phyloP scores from a whole-genome alignment of 495 filamentous ascomycete genomes.

The Hypoxylon rickii region DNA sequence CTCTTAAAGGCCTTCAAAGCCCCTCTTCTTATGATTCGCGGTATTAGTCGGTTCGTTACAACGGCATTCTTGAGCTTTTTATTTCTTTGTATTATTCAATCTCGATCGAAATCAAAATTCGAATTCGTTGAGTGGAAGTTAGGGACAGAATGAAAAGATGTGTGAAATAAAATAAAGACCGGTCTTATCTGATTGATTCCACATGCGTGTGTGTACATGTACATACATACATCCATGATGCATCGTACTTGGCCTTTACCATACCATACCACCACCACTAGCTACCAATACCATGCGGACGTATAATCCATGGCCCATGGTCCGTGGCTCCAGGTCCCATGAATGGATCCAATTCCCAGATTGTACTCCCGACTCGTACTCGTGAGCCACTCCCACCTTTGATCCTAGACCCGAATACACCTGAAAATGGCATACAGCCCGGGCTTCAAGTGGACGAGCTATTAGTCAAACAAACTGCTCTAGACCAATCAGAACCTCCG shows the following conservation, averaged over 20 bases:
- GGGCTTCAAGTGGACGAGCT: slow-evolving; percentile 20
- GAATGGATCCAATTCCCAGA: too few relatives aligned
- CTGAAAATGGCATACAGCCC: slow-evolving; percentile 12
- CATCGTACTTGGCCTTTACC: too few relatives aligned
- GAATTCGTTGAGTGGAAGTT: too few relatives aligned
- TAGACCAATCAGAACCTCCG: slow-evolving; percentile 8
- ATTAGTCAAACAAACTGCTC: slow-evolving; percentile 28
- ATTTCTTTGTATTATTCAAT: background rate
- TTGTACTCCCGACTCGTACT: too few relatives aligned
- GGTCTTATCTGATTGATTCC: slow-evolving; percentile 19
- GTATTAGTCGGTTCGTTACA: slow-evolving; percentile 26
- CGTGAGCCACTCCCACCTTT: background rate
- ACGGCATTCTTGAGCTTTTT: too few relatives aligned
- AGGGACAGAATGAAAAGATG: slow-evolving; percentile 3
- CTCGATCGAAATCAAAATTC: too few relatives aligned
- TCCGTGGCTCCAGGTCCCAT: too few relatives aligned
- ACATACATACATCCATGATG: slow-evolving; percentile 15
- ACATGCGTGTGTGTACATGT: slow-evolving; percentile 3
- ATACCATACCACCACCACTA: too few relatives aligned
- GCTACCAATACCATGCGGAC: too few relatives aligned
- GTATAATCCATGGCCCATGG: too few relatives aligned
- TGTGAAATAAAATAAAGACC: slow-evolving; percentile 1
- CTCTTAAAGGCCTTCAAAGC: too few relatives aligned
- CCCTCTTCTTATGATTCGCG: slow-evolving; percentile 17
- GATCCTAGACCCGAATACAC: slow-evolving; percentile 23